These are phyloP conservation scores for Passiflora organensis DNA, from an alignment of 345 rosid species.

Conservation along the genomic window DNA sequence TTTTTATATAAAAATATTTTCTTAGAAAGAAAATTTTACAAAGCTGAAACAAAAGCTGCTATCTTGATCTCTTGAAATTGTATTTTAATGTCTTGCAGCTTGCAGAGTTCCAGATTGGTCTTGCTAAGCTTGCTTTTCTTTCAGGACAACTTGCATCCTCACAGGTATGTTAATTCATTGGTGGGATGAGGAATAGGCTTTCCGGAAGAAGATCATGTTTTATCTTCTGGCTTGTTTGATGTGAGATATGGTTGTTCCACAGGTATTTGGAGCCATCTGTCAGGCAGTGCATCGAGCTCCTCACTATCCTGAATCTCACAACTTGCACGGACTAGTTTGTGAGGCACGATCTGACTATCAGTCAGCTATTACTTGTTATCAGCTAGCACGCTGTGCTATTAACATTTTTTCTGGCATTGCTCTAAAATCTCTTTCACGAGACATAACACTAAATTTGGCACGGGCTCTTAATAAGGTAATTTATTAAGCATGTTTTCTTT, in stretches of 20 bases:
- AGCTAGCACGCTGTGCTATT: constrained; percentile 52
- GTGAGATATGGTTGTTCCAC: constrained; percentile 8
- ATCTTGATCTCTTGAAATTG: neutral
- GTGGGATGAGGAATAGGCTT: neutral
- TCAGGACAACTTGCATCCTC: constrained; percentile 71
- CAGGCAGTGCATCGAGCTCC: constrained; percentile 91
- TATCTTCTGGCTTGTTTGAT: neutral
- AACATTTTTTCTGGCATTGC: constrained; percentile 29
- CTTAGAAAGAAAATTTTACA: neutral
- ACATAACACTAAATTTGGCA: constrained; percentile 69
- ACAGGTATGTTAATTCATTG: constrained; percentile 42
- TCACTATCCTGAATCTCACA: constrained; percentile 74
- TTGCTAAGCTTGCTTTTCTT: constrained; percentile 67
- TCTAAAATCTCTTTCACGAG: constrained; percentile 43
- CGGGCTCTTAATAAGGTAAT: constrained; percentile 73
- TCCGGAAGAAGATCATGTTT: neutral
- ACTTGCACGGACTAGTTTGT: constrained; percentile 71
- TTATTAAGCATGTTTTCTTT: constrained; percentile 7
- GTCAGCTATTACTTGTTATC: constrained; percentile 61
- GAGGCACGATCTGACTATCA: constrained; percentile 69
- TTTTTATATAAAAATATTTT: neutral
- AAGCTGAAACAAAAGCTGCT: too few relatives aligned
- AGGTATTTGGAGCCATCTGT: constrained; percentile 83
- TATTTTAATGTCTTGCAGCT: constrained; percentile 37
- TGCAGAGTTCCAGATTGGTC: constrained; percentile 90